Percentiles rank a stretch among this genome's conserved stretches.
These are phyloP conservation scores for Aspergillus pseudoviridinutans DNA, from an alignment of 2,329 filamentous ascomycete species.

Conservation along the genomic window DNA sequence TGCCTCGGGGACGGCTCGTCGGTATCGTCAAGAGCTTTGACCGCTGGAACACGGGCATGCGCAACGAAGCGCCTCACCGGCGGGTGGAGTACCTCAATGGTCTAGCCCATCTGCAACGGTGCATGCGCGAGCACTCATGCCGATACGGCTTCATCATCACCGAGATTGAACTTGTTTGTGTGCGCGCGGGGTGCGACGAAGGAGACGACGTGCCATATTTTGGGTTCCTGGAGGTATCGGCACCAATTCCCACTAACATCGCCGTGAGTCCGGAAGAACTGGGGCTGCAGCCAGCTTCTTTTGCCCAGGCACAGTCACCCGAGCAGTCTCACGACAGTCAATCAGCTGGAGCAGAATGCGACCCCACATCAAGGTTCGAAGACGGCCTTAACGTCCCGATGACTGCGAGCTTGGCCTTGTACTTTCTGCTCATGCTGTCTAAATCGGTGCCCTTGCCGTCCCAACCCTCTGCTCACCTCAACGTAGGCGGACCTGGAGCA, in stretches of 20 bases:
- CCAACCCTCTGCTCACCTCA: slow-evolving; percentile 55
- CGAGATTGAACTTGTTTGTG: slow-evolving; percentile 89
- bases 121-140: slow-evolving; percentile 89
- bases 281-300: slow-evolving; percentile 18
- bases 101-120: slow-evolving; percentile 78
- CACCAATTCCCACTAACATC: slow-evolving; percentile 53
- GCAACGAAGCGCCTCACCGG: slow-evolving; percentile 76
- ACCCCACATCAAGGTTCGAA: slow-evolving; percentile 2
- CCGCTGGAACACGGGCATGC: slow-evolving; percentile 94
- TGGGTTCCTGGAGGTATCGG: slow-evolving; percentile 75
- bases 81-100: slow-evolving; percentile 86
- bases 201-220: slow-evolving; percentile 67
- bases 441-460: slow-evolving; percentile 57
- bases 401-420: slow-evolving; percentile 58
- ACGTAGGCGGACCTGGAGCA: slow-evolving; percentile 57
- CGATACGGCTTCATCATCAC: slow-evolving; percentile 96
- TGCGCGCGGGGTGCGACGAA: slow-evolving; percentile 69
- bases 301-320: slow-evolving; percentile 29
- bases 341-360: slow-evolving; percentile 12
- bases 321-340: slow-evolving; percentile 20
- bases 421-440: slow-evolving; percentile 63
- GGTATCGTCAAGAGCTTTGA: slow-evolving; percentile 90
- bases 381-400: slow-evolving; percentile 35
- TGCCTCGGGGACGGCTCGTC: slow-evolving; percentile 61
- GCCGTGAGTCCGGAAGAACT: slow-evolving; percentile 18